These are phyloP conservation scores for Podospora pseudoanserina DNA, from an alignment of 495 filamentous ascomycete species.

Conservation along the genomic window DNA sequence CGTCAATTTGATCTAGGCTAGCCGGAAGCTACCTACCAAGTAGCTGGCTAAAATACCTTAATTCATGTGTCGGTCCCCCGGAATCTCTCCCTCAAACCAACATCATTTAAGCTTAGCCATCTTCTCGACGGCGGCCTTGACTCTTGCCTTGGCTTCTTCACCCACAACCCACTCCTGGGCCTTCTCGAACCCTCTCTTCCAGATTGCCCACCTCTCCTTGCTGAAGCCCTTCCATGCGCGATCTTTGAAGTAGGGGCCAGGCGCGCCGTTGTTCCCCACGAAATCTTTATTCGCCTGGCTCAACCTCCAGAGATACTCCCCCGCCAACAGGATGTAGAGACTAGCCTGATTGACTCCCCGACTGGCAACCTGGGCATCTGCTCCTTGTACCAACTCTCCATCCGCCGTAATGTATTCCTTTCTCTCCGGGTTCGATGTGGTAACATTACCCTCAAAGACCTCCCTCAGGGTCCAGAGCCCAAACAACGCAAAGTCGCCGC, in stretches of 20 bases:
- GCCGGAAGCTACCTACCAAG: too few relatives aligned
- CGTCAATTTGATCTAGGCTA: too few relatives aligned
- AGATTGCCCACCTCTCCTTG: constrained; percentile 29
- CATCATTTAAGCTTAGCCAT: background rate
- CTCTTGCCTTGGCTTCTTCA: background rate
- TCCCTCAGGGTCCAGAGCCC: background rate
- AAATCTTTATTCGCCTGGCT: background rate
- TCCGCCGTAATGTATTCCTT: background rate
- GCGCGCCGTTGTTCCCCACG: background rate
- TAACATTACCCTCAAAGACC: background rate
- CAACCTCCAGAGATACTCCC: background rate
- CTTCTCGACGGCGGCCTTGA: constrained; percentile 7
- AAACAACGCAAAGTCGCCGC: background rate
- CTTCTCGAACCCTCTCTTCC: constrained; percentile 25
- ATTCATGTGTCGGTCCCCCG: too few relatives aligned
- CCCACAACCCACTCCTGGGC: background rate
- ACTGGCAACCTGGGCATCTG: background rate
- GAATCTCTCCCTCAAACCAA: background rate
- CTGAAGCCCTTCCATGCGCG: constrained; percentile 22
- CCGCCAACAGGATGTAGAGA: background rate
- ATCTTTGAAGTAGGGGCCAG: background rate
- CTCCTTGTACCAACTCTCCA: background rate
- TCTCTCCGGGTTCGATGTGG: too few relatives aligned
- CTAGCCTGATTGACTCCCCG: background rate
- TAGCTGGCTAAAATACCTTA: too few relatives aligned